phyloP scores from a whole-genome alignment of 805 yeast genomes.

The Candida ipomoeae region DNA sequence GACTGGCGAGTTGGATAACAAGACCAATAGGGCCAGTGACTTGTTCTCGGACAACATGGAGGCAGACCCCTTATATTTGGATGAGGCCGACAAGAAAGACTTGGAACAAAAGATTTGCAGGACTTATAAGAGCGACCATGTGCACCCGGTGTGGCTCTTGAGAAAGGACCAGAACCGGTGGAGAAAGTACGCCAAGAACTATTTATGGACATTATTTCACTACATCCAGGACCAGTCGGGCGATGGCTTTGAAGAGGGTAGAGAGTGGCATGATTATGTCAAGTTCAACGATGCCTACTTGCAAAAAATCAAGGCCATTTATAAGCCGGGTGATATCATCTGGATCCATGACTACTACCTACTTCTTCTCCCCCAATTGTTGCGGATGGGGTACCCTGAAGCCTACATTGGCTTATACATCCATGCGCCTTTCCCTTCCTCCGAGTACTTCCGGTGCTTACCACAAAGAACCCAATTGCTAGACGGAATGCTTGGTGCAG shows the following conservation, averaged over 20 bases:
- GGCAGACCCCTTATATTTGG: constrained; percentile 57
- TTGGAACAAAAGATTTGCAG: constrained; percentile 46
- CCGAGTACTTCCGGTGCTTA: constrained; percentile 87
- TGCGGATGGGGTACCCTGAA: constrained; percentile 71
- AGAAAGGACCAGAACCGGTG: constrained; percentile 77
- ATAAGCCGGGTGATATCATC: constrained; percentile 83
- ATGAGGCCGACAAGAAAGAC: constrained; percentile 49
- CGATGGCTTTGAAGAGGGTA: constrained; percentile 64
- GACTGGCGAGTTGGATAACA: constrained; percentile 79
- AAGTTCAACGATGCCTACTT: constrained; percentile 88
- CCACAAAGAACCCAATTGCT: constrained; percentile 77
- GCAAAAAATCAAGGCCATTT: constrained; percentile 65
- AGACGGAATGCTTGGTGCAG: constrained; percentile 90
- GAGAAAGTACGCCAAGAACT: constrained; percentile 86
- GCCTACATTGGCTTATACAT: constrained; percentile 74
- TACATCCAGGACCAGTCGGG: constrained; percentile 78
- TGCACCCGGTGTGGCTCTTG: constrained; percentile 87
- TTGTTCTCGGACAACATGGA: constrained; percentile 30
- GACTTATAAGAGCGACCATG: constrained; percentile 45
- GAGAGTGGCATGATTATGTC: constrained; percentile 84
- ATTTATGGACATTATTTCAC: constrained; percentile 92
- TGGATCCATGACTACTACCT: constrained; percentile 93
- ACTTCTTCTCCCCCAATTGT: constrained; percentile 73
- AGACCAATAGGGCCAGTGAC: constrained; percentile 18
- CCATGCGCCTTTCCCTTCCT: constrained; percentile 92